A percentile compares a stretch with the other conserved stretches of the same genome.
phyloP scores from a whole-genome alignment of 192 early-diverging fungal species.

The Chytriomyces sp. region DNA sequence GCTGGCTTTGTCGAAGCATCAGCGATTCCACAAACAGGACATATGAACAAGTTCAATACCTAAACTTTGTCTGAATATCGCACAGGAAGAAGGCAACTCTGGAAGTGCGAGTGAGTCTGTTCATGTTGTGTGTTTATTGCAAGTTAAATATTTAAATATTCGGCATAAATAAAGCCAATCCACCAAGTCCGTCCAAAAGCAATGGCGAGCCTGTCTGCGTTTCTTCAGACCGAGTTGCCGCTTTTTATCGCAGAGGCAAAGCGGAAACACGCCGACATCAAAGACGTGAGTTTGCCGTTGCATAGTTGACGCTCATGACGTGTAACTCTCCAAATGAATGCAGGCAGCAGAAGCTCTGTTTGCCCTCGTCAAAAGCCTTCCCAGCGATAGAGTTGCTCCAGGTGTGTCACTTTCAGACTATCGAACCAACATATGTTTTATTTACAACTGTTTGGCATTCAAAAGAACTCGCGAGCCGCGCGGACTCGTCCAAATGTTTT shows the following conservation, averaged over 20 bases:
- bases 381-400: background rate
- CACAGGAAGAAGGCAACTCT: slow-evolving; percentile 88
- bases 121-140: background rate
- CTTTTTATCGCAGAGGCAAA: slow-evolving; percentile 84
- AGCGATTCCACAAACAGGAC: background rate
- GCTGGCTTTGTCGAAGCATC: slow-evolving; percentile 44
- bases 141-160: background rate
- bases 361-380: slow-evolving; percentile 23
- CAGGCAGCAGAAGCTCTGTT: slow-evolving; percentile 30
- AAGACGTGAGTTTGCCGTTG: slow-evolving; percentile 67
- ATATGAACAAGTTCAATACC: background rate
- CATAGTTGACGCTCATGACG: background rate
- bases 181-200: background rate
- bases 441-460: background rate
- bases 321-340: background rate
- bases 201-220: slow-evolving; percentile 34
- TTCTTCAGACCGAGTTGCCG: slow-evolving; percentile 82
- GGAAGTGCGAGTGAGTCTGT: slow-evolving; percentile 20
- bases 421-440: background rate
- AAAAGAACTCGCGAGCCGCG: slow-evolving; percentile 25
- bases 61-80: slow-evolving; percentile 84
- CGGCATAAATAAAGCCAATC: background rate
- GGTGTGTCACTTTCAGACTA: background rate
- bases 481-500: slow-evolving; percentile 60
- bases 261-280: slow-evolving; percentile 91